Percentiles rank a stretch among this genome's conserved stretches.
phyloP scores from a whole-genome alignment of 1,139 yeast species.

The Geotrichum aggregatum region DNA sequence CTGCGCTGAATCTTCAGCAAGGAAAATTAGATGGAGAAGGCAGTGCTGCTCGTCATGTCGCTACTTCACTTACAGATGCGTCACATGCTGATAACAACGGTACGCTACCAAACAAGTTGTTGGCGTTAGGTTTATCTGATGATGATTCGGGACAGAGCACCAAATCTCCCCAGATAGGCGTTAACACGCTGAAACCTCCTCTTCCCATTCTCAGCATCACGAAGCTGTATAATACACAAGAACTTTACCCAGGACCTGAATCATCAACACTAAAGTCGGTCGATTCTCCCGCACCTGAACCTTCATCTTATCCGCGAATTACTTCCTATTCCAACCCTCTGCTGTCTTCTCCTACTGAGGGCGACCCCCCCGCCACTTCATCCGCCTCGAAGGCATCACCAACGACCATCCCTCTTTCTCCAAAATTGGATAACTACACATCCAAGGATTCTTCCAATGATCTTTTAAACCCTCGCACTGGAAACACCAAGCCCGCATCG shows the following conservation, averaged over 20 bases:
- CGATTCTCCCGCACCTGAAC: background rate
- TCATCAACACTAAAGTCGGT: background rate
- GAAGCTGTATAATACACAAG: background rate
- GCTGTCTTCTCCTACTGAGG: background rate
- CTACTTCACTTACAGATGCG: background rate
- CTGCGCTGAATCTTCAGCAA: no score
- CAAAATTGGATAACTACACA: constrained; percentile 10
- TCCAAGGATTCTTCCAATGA: constrained; percentile 2
- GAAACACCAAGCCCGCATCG: constrained; percentile 2
- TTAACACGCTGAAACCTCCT: background rate
- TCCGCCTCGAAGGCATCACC: background rate
- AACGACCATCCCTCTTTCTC: constrained; percentile 11
- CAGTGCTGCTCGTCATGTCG: no score
- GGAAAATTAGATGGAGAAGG: no score
- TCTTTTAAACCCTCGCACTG: constrained; percentile 3
- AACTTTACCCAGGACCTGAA: background rate
- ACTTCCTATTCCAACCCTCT: background rate
- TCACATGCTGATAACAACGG: background rate
- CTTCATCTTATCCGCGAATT: background rate
- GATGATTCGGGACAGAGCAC: background rate
- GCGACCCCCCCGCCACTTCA: background rate
- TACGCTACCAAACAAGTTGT: background rate
- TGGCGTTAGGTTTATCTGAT: background rate
- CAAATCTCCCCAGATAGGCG: background rate
- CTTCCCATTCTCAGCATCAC: constrained; percentile 7